Evolutionary conservation across 805 yeast species (phyloP).

Genomic region (Starmerella stellata): DNA sequence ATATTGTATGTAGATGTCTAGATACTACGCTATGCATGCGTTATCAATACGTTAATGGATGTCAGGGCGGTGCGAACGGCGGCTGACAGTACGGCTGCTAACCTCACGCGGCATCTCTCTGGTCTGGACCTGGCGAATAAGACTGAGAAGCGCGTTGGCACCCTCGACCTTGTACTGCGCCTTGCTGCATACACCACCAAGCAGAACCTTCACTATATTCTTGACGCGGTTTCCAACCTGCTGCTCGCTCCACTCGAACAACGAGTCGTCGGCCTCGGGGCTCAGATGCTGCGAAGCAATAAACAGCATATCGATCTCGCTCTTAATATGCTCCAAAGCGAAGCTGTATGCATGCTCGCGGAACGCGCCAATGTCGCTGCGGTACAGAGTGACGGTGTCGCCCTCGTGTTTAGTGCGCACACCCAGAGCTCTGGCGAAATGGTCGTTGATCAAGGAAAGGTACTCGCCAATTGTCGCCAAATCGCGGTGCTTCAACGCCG

Average conservation of each 20-base stretch:
- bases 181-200: constrained; percentile 20
- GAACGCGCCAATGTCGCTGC: constrained; percentile 35
- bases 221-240: constrained; percentile 1
- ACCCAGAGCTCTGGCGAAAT: constrained; percentile 36
- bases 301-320: constrained; percentile 17
- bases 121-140: constrained; percentile 13
- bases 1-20: no score
- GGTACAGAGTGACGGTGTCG: constrained; percentile 54
- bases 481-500: constrained; percentile 36
- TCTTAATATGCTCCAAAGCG: constrained; percentile 8
- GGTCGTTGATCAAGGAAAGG: constrained; percentile 65
- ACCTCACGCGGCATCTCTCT: constrained; percentile 3
- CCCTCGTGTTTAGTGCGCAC: constrained; percentile 64
- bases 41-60: no score
- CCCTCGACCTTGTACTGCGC: constrained; percentile 23
- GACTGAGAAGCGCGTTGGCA: constrained; percentile 20
- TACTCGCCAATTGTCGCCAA: constrained; percentile 61
- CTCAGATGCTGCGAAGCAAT: constrained; percentile 17
- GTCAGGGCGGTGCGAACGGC: not conserved
- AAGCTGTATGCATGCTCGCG: constrained; percentile 11
- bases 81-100: not conserved
- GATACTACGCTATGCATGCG: no score
- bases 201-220: constrained; percentile 18
- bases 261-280: constrained; percentile 19
- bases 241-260: constrained; percentile 20